Percentiles rank a stretch among this genome's conserved stretches.
Conservation (phyloP, 306 rosid genomes). For the Glycyrrhiza uralensis region DNA sequence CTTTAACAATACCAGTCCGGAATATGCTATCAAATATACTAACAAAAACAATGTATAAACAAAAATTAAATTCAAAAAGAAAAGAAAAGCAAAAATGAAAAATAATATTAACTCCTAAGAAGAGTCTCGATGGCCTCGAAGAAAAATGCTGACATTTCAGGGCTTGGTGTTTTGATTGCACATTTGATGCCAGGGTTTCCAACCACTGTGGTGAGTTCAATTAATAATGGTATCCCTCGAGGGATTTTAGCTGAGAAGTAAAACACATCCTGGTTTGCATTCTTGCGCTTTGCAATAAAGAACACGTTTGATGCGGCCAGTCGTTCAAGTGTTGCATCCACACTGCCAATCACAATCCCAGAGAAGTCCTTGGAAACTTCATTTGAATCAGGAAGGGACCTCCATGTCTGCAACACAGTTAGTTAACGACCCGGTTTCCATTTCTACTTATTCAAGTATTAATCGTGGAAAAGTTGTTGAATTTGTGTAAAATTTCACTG, state of each 20-base stretch:
- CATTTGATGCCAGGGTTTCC: conserved; percentile 81
- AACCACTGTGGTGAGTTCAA: conserved; percentile 69
- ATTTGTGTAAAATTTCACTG: conserved; percentile 1
- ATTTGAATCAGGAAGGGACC: conserved; percentile 94
- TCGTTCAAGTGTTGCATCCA: conserved; percentile 64
- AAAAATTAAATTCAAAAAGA: conserved; percentile 27
- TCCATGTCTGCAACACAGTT: conserved; percentile 74
- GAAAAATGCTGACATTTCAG: conserved; percentile 74
- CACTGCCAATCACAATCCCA: conserved; percentile 46
- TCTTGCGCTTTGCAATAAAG: conserved; percentile 87
- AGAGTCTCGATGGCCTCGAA: conserved; percentile 83
- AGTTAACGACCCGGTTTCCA: conserved; percentile 18
- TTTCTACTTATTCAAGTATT: neutral
- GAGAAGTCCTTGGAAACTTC: conserved; percentile 88
- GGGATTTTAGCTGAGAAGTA: conserved; percentile 91
- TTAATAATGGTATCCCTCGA: conserved; percentile 67
- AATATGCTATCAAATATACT: conserved; percentile 36
- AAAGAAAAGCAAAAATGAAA: neutral
- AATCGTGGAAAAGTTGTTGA: neutral
- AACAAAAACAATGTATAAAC: conserved; percentile 30
- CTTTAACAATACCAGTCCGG: conserved; percentile 22
- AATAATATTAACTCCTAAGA: conserved; percentile 50
- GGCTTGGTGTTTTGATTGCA: conserved; percentile 92
- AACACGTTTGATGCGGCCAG: conserved; percentile 76
- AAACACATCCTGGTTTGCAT: conserved; percentile 92